Conservation (phyloP, 139 green algal species). For the Tetratostichococcus sp. region DNA sequence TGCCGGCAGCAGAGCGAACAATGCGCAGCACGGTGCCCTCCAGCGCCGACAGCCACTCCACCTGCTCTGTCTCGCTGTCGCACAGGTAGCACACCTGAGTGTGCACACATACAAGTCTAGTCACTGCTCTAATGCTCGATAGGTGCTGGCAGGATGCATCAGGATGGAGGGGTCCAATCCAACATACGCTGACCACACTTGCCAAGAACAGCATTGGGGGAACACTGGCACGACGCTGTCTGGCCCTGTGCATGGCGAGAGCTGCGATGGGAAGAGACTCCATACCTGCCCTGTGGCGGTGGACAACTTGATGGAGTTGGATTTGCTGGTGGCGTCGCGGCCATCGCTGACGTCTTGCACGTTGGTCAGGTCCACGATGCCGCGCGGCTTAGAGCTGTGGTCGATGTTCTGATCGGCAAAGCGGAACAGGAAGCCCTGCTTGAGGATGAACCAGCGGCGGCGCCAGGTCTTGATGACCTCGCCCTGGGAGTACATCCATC, state of each 20-base stretch:
- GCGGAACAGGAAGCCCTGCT: constrained; percentile 83
- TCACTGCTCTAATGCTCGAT: too few relatives aligned
- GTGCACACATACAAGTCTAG: neutral
- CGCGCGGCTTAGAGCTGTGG: constrained; percentile 64
- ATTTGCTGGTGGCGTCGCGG: constrained; percentile 42
- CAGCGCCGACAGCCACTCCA: constrained; percentile 85
- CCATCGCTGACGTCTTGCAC: constrained; percentile 66
- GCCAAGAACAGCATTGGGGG: too few relatives aligned
- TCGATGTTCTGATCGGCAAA: constrained; percentile 68
- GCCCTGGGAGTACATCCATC: constrained; percentile 85
- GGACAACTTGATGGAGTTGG: constrained; percentile 78
- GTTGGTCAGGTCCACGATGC: constrained; percentile 79
- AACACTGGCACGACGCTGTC: too few relatives aligned
- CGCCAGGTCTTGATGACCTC: constrained; percentile 85
- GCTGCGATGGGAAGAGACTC: too few relatives aligned
- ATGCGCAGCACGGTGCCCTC: constrained; percentile 66
- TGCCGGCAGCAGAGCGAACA: constrained; percentile 43
- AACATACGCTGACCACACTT: too few relatives aligned
- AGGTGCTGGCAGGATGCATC: too few relatives aligned
- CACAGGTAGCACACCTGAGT: constrained; percentile 62
- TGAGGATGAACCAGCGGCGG: constrained; percentile 90
- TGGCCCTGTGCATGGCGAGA: too few relatives aligned
- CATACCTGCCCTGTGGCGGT: constrained; percentile 49
- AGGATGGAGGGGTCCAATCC: too few relatives aligned
- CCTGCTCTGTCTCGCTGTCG: constrained; percentile 82